phyloP scores from a whole-genome alignment of 345 rosid species.

The Gossypium sturtianum region DNA sequence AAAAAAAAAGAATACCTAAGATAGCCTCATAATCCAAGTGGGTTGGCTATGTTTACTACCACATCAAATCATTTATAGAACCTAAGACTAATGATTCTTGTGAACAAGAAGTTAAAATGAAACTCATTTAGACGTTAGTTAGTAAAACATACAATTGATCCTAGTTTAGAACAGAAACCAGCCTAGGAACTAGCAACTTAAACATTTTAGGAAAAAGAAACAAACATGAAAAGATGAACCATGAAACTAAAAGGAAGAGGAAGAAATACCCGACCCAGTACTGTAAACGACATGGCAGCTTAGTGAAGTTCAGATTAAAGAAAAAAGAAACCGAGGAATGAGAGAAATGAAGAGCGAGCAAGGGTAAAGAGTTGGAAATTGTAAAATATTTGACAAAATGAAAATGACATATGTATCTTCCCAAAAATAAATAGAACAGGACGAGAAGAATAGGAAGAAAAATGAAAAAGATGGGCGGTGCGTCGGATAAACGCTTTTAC shows the following conservation, averaged over 20 bases:
- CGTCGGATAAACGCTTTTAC: background rate
- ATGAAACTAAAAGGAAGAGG: background rate
- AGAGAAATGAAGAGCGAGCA: background rate
- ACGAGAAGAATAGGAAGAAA: background rate
- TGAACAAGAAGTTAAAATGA: background rate
- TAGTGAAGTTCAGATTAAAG: background rate
- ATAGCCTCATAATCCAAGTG: background rate
- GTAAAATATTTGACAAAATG: background rate
- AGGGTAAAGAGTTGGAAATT: background rate
- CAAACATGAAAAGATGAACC: background rate
- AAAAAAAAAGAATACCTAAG: background rate
- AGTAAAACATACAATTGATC: background rate
- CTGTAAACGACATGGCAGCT: slow-evolving; percentile 9
- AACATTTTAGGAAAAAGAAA: background rate
- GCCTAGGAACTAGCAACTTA: background rate
- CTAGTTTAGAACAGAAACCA: background rate
- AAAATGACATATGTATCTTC: background rate
- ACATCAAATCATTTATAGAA: background rate
- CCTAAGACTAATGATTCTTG: background rate
- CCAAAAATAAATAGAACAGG: background rate
- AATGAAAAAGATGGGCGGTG: background rate
- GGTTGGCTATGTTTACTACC: background rate
- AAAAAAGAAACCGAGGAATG: background rate
- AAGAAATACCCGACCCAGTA: background rate
- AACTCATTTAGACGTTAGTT: background rate